Base-by-base conservation (phyloP, 1,284 basidiomycete genomes). In the Rhizoctonia solani region DNA sequence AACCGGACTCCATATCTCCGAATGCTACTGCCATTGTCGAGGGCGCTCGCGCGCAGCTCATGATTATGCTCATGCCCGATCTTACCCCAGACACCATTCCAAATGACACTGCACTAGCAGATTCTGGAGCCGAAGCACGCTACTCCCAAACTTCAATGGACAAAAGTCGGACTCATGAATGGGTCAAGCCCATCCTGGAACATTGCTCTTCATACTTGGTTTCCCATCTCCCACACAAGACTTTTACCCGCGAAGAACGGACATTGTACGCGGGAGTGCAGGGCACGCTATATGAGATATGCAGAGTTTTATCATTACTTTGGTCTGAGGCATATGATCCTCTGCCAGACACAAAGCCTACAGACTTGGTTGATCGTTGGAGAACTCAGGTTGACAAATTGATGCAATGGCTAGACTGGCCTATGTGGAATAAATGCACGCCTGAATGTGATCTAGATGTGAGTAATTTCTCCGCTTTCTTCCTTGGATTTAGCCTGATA, bases 21-120 rank as follows among this genome's bases (percentile, higher is more conserved):
- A 68, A 66, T 23, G 54, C 67, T 11, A 69, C 67, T 9, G 55
- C 56, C 23, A 53, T 34, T 66, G 66, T 71, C 37, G 55, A 69
- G 2, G 49, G 39, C 9, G 69, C 72, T 66, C 54, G 77, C 72
- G 11, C 73, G 8, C 78, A 77, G 29, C 46, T 80, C 30, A 72
- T 74, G 53, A 71, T 75, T 34, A 80, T 81, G 75, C 72, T 81
- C 2, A 66, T 66, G 1, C 78, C 80, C 1, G 81, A 81, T 65
- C 74, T 77, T 23, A 69, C 77, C 4, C 65, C 72, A 37, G 67
- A 56, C 4, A 71, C 69, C 54, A 55, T 68, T 5, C 66, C 63
- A 29, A 19, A 2, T 13, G 42, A 19, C 11, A 14, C 11, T 6
- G 41, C 58, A 2, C 21, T 3, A 9, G n/a, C 32, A 32, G 16